Conservation (phyloP, 495 filamentous ascomycete species). For the Daldinia bambusicola region DNA sequence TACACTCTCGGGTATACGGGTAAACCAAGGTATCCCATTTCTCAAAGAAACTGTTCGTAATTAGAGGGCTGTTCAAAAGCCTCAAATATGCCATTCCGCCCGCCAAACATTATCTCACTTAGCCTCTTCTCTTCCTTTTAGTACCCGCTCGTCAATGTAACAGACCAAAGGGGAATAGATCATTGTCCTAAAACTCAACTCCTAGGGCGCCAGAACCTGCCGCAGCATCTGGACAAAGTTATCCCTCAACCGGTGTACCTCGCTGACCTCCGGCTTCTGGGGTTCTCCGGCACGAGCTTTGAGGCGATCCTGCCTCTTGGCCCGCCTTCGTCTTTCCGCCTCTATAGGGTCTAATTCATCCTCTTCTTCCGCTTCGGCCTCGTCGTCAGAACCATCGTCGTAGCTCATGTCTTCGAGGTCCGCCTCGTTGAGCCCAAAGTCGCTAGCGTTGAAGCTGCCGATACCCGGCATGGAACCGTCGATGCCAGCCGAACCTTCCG, state of each 20-base stretch:
- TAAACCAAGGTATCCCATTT: neutral
- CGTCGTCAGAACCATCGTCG: constrained; percentile 75
- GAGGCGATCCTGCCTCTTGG: constrained; percentile 79
- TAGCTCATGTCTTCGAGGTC: constrained; percentile 85
- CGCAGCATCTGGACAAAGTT: constrained; percentile 87
- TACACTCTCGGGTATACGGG: neutral
- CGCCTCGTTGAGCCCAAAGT: constrained; percentile 90
- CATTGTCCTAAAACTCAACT: constrained; percentile 14
- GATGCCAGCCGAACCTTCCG: constrained; percentile 66
- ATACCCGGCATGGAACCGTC: constrained; percentile 58
- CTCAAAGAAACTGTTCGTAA: neutral
- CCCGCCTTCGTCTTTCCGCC: constrained; percentile 79
- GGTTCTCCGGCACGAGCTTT: constrained; percentile 89
- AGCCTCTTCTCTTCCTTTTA: neutral
- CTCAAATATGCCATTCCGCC: neutral
- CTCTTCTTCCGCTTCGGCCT: constrained; percentile 77
- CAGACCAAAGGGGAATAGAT: constrained; percentile 6
- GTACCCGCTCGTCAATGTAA: constrained; percentile 20
- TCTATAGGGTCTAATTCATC: constrained; percentile 86
- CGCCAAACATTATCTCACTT: neutral
- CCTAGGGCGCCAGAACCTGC: constrained; percentile 81
- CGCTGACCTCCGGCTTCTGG: constrained; percentile 78
- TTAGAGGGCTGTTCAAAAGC: neutral
- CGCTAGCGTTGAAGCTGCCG: constrained; percentile 71
- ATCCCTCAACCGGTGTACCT: constrained; percentile 79